Percentiles rank a stretch among this genome's conserved stretches.
Evolutionary conservation across 257 asterid species (phyloP).

Genomic region (Pogostemon cablin): DNA sequence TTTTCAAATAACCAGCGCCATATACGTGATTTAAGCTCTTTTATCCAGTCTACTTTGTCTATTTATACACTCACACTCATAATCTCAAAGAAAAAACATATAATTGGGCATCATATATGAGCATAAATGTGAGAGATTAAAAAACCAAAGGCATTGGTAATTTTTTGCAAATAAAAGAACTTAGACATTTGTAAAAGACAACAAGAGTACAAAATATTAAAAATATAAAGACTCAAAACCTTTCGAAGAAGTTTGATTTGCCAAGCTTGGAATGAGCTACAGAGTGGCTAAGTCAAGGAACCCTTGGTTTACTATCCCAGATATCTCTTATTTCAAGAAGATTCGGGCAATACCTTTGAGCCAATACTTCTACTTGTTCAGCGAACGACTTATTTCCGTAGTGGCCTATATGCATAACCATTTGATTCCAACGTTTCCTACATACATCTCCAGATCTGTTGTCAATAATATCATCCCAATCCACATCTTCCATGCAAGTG

Average conservation of each 20-base stretch:
- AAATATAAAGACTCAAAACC: slow-evolving; percentile 23
- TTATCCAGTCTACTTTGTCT: no score
- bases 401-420: slow-evolving; percentile 54
- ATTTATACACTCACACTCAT: neutral
- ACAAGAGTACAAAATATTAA: neutral
- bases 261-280: slow-evolving; percentile 19
- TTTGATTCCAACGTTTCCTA: slow-evolving; percentile 58
- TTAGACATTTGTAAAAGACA: neutral
- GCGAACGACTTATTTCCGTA: slow-evolving; percentile 46
- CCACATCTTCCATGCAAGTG: slow-evolving; percentile 61
- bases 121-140: slow-evolving; percentile 1
- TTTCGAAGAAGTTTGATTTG: slow-evolving; percentile 19
- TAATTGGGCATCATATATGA: slow-evolving; percentile 13
- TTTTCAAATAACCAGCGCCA: no score
- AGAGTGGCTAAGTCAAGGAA: slow-evolving; percentile 33
- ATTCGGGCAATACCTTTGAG: slow-evolving; percentile 50
- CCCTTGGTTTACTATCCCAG: slow-evolving; percentile 60
- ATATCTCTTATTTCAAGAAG: slow-evolving; percentile 54
- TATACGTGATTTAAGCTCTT: no score
- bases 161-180: slow-evolving; percentile 19
- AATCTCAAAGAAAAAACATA: slow-evolving; percentile 8
- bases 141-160: neutral
- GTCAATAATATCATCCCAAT: slow-evolving; percentile 58
- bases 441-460: slow-evolving; percentile 50
- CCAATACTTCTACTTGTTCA: slow-evolving; percentile 61